Percentiles rank a stretch among this genome's conserved stretches.
These are phyloP conservation scores for Lodderomyces orthopsilosis DNA, from an alignment of 1,139 yeast species.

Conservation along the genomic window DNA sequence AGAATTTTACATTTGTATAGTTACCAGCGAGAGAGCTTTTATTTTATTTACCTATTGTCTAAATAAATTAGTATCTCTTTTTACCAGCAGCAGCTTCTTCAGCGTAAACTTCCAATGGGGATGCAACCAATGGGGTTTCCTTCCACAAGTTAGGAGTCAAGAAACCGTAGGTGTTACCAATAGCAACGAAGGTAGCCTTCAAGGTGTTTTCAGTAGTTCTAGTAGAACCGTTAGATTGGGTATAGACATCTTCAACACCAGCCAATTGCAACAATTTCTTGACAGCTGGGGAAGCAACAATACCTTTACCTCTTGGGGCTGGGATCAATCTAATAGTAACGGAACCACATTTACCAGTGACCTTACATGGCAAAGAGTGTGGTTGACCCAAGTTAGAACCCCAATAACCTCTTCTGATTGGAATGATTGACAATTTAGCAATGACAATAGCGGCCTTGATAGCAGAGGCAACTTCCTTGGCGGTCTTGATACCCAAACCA, in stretches of 20 bases:
- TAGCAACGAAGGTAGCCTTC: slow-evolving; percentile 99
- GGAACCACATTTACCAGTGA: slow-evolving; percentile 99
- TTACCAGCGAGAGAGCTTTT: neutral
- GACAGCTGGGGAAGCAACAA: slow-evolving; percentile 99
- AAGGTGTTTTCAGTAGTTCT: slow-evolving; percentile 99
- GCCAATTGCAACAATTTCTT: slow-evolving; percentile 98
- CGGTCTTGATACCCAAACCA: slow-evolving; percentile 99
- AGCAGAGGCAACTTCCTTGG: slow-evolving; percentile 99
- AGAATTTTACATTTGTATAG: neutral
- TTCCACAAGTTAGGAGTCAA: slow-evolving; percentile 99
- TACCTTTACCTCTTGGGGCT: slow-evolving; percentile 99
- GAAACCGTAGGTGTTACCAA: slow-evolving; percentile 99
- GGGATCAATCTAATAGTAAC: slow-evolving; percentile 98
- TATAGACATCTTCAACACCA: slow-evolving; percentile 99
- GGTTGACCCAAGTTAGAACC: slow-evolving; percentile 99
- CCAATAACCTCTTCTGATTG: slow-evolving; percentile 99
- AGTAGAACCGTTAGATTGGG: slow-evolving; percentile 98
- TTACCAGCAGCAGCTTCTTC: slow-evolving; percentile 76
- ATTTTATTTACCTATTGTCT: neutral
- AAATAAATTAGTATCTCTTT: slow-evolving; percentile 59
- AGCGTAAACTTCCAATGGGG: slow-evolving; percentile 93
- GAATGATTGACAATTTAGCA: slow-evolving; percentile 98
- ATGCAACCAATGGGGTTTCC: slow-evolving; percentile 76
- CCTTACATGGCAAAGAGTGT: slow-evolving; percentile 97
- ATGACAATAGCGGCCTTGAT: slow-evolving; percentile 99